phyloP scores from a whole-genome alignment of 1,284 basidiomycete genomes.

The Coniophora puteana region DNA sequence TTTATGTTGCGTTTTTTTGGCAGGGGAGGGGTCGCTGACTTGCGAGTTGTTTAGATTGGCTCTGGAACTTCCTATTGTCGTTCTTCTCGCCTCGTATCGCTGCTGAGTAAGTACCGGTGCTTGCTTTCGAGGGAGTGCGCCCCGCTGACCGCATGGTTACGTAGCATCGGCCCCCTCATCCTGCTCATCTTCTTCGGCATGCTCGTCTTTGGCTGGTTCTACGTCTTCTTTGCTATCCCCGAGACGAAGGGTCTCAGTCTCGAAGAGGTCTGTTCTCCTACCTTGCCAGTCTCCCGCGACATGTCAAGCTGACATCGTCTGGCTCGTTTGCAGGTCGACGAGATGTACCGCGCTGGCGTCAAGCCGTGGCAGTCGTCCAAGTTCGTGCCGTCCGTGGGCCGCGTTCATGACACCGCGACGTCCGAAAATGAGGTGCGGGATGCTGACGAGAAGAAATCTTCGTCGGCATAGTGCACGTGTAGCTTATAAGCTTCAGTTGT shows the following conservation, averaged over 20 bases:
- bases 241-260: conserved; percentile 26
- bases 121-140: neutral
- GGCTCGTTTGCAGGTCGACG: conserved; percentile 17
- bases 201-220: conserved; percentile 63
- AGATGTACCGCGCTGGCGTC: conserved; percentile 23
- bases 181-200: conserved; percentile 75
- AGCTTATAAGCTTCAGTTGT: no score
- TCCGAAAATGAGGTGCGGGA: no score
- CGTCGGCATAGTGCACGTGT: no score
- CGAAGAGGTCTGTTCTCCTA: conserved; percentile 17
- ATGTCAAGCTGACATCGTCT: neutral
- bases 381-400: neutral
- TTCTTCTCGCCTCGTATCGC: conserved; percentile 56
- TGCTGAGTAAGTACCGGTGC: conserved; percentile 21
- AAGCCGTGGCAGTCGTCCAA: conserved; percentile 18
- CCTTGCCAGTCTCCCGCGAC: no score
- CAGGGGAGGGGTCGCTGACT: neutral
- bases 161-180: conserved; percentile 73
- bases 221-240: conserved; percentile 36
- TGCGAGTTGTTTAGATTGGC: conserved; percentile 40
- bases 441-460: no score
- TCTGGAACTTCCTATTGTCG: conserved; percentile 59
- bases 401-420: no score
- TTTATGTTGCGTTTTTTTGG: neutral
- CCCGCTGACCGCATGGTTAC: neutral